Evolutionary conservation across 2,329 filamentous ascomycete genomes (phyloP).

Genomic region (Apiospora rasikravindrae): DNA sequence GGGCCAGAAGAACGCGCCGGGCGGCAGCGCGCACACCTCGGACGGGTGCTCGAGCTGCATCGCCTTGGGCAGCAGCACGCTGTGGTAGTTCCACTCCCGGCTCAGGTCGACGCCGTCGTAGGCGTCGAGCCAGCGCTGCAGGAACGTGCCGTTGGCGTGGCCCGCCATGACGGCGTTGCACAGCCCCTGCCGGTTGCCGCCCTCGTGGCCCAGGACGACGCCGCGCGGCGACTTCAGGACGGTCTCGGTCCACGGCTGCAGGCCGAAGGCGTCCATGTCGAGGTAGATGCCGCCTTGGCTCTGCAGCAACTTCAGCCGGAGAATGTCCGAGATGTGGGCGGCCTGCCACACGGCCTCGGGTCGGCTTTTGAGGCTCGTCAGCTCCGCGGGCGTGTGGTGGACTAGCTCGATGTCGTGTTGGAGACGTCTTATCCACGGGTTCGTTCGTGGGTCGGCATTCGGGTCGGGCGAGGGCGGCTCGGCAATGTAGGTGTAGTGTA

Average conservation of each 20-base stretch:
- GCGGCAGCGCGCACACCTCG: constrained; percentile 43
- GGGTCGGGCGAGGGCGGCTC: constrained; percentile 39
- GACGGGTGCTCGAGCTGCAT: constrained; percentile 35
- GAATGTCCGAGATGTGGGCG: constrained; percentile 42
- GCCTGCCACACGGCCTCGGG: constrained; percentile 38
- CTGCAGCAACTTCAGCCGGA: constrained; percentile 42
- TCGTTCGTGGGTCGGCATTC: constrained; percentile 39
- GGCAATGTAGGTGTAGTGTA: constrained; percentile 47
- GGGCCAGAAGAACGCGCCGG: constrained; percentile 46
- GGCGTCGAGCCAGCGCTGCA: constrained; percentile 41
- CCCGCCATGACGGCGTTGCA: constrained; percentile 46
- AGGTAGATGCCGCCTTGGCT: constrained; percentile 44
- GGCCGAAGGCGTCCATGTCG: constrained; percentile 42
- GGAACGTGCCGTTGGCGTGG: constrained; percentile 41
- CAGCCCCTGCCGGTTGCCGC: constrained; percentile 44
- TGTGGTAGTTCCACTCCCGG: constrained; percentile 46
- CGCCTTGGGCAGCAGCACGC: constrained; percentile 41
- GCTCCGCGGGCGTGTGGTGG: constrained; percentile 40
- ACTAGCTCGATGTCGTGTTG: constrained; percentile 42
- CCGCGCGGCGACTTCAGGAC: constrained; percentile 37
- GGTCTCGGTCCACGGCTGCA: constrained; percentile 38
- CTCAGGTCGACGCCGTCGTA: constrained; percentile 40
- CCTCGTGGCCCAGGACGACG: constrained; percentile 42
- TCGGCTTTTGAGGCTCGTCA: constrained; percentile 34
- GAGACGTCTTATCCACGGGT: constrained; percentile 42